phyloP scores from a whole-genome alignment of 345 rosid genomes.

The Rhodamnia rubescens region DNA sequence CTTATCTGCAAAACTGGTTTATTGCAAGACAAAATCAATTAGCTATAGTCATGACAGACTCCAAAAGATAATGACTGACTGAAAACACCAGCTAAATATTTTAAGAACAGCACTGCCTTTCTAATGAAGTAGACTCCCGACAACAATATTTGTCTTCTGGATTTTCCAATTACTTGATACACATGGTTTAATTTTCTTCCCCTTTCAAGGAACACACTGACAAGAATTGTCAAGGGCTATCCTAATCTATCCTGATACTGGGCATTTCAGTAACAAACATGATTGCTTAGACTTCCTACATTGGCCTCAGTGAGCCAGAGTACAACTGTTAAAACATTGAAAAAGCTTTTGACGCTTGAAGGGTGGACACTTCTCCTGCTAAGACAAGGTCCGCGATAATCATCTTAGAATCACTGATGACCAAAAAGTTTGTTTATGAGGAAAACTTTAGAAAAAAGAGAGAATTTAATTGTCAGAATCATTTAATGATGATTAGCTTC shows the following conservation, averaged over 20 bases:
- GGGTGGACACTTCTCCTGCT: not conserved
- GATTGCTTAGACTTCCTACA: not conserved
- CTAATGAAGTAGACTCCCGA: no score
- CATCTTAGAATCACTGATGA: not conserved
- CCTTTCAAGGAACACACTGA: no score
- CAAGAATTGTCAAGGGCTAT: no score
- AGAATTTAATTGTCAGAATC: not conserved
- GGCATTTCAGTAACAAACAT: not conserved
- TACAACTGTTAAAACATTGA: not conserved
- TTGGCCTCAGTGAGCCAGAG: not conserved
- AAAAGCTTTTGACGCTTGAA: not conserved
- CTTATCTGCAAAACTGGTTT: slow-evolving; percentile 87
- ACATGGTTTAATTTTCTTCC: no score
- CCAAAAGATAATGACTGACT: not conserved
- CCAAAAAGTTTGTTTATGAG: not conserved
- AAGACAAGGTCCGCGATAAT: not conserved
- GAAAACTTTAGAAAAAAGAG: not conserved
- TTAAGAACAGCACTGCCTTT: not conserved
- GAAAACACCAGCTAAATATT: not conserved
- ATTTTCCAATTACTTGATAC: no score
- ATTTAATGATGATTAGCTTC: not conserved
- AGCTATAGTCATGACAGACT: not conserved
- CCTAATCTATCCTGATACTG: no score
- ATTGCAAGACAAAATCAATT: not conserved
- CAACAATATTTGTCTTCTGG: no score